Base-by-base conservation (phyloP, 148 eudicot species). In the Gaultheria prostrata region DNA sequence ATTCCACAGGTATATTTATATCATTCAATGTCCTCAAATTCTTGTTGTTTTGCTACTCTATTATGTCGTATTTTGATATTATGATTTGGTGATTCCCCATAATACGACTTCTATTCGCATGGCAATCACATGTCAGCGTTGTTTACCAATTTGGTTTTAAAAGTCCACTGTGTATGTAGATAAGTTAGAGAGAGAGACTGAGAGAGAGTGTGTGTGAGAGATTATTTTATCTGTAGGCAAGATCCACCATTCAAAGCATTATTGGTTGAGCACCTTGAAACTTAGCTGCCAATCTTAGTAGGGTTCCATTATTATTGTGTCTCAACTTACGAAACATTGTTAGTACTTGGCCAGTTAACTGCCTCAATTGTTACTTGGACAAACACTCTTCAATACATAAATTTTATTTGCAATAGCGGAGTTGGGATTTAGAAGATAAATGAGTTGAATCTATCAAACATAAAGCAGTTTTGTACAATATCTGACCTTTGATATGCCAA, bases 1-100 rank as follows among this genome's bases (percentile, higher is more conserved):
- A 95, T 97, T 83, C 99, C 99, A 53, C 99, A 97, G 89, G 99
- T 95, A 90, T n/a, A 67, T 28, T 28, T 67, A 7, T 4, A 28
- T 39, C 43, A 39, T 39, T 39, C 43, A 35, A 61, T 83, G 54
- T 5, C 65, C 75, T 49, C 33, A 48, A 51, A 39, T 70, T 45
- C 9, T 32, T 79, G 82, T 59, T 48, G 49, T 24, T 77, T 46
- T 67, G 72, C 18, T 33, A 71, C 35, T 54, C 49, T 54, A 57
- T 74, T 61, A 74, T 17, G 73, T 30, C 17, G 28, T 80, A 56
- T 26, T 26, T 18, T 56, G 0, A n/a, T 28, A 21, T 0, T 79
- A 7, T 57, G 18, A 56, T 13, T 67, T 14, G 72, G 7, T 57
- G 18, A 56, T 13, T 67, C n/a, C 15, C 32, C 1, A 20, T 12